Evolutionary conservation across 2,329 filamentous ascomycete species (phyloP).

Genomic region (Botrytis galanthina): DNA sequence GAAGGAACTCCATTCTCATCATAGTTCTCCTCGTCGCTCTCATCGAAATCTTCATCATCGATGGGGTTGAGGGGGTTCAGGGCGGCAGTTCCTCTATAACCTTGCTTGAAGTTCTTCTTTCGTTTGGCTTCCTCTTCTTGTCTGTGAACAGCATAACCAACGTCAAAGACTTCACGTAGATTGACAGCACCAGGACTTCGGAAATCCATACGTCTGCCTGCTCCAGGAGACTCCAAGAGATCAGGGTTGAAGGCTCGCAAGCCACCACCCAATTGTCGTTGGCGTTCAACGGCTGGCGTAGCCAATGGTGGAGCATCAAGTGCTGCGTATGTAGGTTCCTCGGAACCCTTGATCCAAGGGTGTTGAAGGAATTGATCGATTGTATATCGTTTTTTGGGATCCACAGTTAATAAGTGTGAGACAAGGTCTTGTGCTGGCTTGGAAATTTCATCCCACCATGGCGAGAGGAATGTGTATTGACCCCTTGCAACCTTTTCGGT

Average conservation of each 20-base stretch:
- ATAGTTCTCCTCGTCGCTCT: slow-evolving; percentile 59
- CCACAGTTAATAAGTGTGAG: slow-evolving; percentile 87
- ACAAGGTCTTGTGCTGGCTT: slow-evolving; percentile 93
- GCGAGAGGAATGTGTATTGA: slow-evolving; percentile 95
- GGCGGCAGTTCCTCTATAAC: slow-evolving; percentile 60
- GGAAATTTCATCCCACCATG: slow-evolving; percentile 99
- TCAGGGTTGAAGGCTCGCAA: slow-evolving; percentile 55
- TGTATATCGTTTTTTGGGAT: slow-evolving; percentile 91
- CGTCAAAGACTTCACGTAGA: slow-evolving; percentile 94
- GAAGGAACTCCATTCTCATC: slow-evolving; percentile 53
- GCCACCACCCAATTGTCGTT: slow-evolving; percentile 29
- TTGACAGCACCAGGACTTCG: slow-evolving; percentile 93
- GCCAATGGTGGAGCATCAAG: slow-evolving; percentile 70
- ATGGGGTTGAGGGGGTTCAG: slow-evolving; percentile 65
- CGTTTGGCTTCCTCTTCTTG: slow-evolving; percentile 96
- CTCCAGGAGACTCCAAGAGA: slow-evolving; percentile 55
- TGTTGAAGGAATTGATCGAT: slow-evolving; percentile 93
- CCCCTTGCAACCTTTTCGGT: slow-evolving; percentile 97
- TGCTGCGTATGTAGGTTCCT: slow-evolving; percentile 65
- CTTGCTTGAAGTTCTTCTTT: slow-evolving; percentile 76
- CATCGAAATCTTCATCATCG: slow-evolving; percentile 65
- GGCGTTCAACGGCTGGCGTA: slow-evolving; percentile 54
- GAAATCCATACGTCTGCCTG: slow-evolving; percentile 80
- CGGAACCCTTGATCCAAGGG: slow-evolving; percentile 80
- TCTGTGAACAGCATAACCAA: slow-evolving; percentile 94